These are phyloP conservation scores for Ogataea glucozyma DNA, from an alignment of 805 yeast genomes.

Conservation along the genomic window DNA sequence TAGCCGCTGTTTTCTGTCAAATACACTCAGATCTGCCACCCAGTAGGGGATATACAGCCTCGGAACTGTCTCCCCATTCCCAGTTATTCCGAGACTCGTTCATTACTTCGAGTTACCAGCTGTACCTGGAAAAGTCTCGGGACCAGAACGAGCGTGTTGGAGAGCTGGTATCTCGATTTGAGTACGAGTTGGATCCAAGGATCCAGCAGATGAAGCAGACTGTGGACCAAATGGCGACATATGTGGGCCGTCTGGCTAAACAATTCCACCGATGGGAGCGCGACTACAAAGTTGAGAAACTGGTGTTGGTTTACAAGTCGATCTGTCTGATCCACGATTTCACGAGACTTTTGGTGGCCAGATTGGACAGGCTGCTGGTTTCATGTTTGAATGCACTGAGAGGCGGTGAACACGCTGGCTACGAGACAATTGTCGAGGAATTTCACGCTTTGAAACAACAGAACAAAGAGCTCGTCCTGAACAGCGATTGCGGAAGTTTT, in stretches of 20 bases:
- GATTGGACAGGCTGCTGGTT: slow-evolving; percentile 5
- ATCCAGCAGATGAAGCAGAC: slow-evolving; percentile 9
- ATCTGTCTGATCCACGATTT: slow-evolving; percentile 7
- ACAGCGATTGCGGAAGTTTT: slow-evolving; percentile 8
- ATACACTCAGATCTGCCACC: slow-evolving; percentile 17
- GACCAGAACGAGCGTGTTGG: slow-evolving; percentile 20
- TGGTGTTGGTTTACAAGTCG: slow-evolving; percentile 12
- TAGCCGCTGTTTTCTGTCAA: slow-evolving; percentile 16
- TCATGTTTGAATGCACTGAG: background rate
- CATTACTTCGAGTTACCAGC: slow-evolving; percentile 27
- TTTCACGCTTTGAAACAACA: slow-evolving; percentile 10
- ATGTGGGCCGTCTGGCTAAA: slow-evolving; percentile 5
- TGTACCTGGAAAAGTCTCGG: slow-evolving; percentile 24
- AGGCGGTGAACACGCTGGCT: slow-evolving; percentile 1
- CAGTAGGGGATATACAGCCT: background rate
- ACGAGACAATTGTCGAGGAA: slow-evolving; percentile 15
- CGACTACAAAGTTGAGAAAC: slow-evolving; percentile 11
- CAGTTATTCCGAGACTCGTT: slow-evolving; percentile 26
- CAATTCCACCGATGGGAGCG: slow-evolving; percentile 12
- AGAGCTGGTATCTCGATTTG: slow-evolving; percentile 19
- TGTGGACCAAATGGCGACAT: background rate
- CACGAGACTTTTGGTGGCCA: slow-evolving; percentile 3
- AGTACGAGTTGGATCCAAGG: slow-evolving; percentile 15
- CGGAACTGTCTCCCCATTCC: slow-evolving; percentile 27
- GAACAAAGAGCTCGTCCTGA: slow-evolving; percentile 13